Base-by-base conservation (phyloP, 768 basidiomycete genomes). In the Hygrophorus russula region DNA sequence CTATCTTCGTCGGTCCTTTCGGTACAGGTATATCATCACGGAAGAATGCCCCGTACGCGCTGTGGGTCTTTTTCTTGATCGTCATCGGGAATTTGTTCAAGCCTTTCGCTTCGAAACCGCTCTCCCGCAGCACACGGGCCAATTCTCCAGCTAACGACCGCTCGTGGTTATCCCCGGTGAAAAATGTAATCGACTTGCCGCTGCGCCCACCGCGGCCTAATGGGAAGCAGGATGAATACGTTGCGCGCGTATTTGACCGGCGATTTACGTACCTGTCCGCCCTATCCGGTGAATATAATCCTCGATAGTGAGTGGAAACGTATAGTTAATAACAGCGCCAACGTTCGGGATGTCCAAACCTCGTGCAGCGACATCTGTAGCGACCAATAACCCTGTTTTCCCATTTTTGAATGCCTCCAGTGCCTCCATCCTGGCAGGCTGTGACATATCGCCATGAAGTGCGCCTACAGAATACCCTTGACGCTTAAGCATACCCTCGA, bases 261-360 rank as follows among this genome's bases (percentile, higher is more conserved):
- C 41, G 39, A 45, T 35, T 31, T 19, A 62, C 70, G 53, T 55
- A 84, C 86, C 88, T 1, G 90, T 92, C 47, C 89, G 73, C 36
- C 89, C 89, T 47, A 92, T 91, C 7, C 89, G 83, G 60, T 92
- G 89, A 53, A 90, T 75, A 54, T 84, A 93, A 65, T 89, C 83
- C 65, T 96, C 94, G 38, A 97, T 83, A 2, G 92, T 97, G 56
- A 99, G 68, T 32, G 94, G 94, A 66, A 93, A 97, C n/a, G 88
- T 93, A 56, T 96, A 94, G 64, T 97, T 96, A 59, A 98, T 78
- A 37, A 99, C 96, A 18, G 82, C 75, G 18, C 79, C 86, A 24
- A 99, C 96, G 56, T 94, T 82, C 2, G 96, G 93, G 54, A 99
- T 98, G 67, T 99, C 96, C 50, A 99, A 67, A 7, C 96, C 96